Conservation (phyloP, 805 yeast species). For the Candida parachauliodes region DNA sequence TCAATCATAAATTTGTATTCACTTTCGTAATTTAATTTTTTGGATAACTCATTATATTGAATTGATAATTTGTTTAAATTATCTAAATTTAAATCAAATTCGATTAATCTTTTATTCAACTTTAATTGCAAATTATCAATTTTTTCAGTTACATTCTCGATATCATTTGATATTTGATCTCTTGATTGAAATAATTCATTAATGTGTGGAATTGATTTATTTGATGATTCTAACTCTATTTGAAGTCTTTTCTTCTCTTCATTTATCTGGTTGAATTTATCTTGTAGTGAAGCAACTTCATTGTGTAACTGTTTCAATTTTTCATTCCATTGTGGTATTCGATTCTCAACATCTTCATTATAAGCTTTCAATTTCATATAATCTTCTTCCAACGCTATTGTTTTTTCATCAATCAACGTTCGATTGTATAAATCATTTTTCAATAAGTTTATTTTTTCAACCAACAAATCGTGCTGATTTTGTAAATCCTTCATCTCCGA, state of each 20-base stretch:
- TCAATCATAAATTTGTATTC: conserved; percentile 39
- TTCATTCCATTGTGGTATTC: conserved; percentile 61
- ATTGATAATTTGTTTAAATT: conserved; percentile 49
- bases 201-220: conserved; percentile 59
- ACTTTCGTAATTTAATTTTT: conserved; percentile 31
- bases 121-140: conserved; percentile 45
- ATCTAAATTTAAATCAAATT: conserved; percentile 47
- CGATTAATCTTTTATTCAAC: conserved; percentile 47
- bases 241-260: conserved; percentile 35
- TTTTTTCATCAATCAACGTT: conserved; percentile 51
- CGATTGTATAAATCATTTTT: conserved; percentile 42
- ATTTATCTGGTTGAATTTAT: neutral
- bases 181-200: conserved; percentile 62
- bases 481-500: conserved; percentile 22
- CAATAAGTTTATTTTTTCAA: conserved; percentile 38
- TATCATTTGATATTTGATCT: conserved; percentile 50
- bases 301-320: conserved; percentile 36
- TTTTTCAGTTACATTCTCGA: conserved; percentile 43
- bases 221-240: conserved; percentile 44
- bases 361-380: conserved; percentile 67
- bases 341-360: conserved; percentile 60
- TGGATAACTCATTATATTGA: conserved; percentile 54
- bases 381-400: conserved; percentile 66
- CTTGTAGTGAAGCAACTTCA: conserved; percentile 15
- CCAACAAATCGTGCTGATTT: conserved; percentile 32